Conservation (phyloP, 176 grass and related monocot species). For the Pontederia crassipes region DNA sequence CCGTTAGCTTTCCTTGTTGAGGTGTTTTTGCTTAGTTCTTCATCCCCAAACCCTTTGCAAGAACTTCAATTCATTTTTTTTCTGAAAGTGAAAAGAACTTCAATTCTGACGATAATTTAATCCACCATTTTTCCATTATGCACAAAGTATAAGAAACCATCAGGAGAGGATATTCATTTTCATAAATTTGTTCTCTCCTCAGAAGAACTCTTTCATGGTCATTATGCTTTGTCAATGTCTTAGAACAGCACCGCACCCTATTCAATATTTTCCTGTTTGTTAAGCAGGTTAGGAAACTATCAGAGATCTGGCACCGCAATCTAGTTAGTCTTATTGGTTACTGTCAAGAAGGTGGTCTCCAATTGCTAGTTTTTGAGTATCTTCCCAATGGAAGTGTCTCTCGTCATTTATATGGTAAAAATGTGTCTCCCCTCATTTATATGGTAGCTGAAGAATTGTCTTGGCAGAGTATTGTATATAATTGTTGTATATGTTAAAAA, state of each 20-base stretch:
- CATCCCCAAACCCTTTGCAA: too few relatives aligned
- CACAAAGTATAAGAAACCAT: too few relatives aligned
- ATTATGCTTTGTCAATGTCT: not conserved
- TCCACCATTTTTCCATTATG: too few relatives aligned
- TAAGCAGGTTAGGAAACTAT: constrained; percentile 48
- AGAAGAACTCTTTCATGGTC: too few relatives aligned
- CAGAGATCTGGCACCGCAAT: constrained; percentile 75
- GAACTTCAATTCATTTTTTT: too few relatives aligned
- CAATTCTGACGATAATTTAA: too few relatives aligned
- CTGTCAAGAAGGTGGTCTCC: constrained; percentile 69
- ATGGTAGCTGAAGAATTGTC: constrained; percentile 44
- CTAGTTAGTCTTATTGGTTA: constrained; percentile 74
- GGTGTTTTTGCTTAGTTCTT: too few relatives aligned
- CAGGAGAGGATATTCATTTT: too few relatives aligned
- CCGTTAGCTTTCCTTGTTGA: too few relatives aligned
- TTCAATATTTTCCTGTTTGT: not conserved
- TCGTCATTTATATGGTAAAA: constrained; percentile 43
- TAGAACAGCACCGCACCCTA: too few relatives aligned
- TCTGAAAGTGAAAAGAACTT: too few relatives aligned
- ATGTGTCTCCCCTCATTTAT: constrained; percentile 51
- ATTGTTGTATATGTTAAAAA: not conserved
- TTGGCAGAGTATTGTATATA: not conserved
- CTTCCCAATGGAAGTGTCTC: constrained; percentile 83
- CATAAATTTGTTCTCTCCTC: too few relatives aligned
- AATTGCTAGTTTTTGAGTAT: constrained; percentile 85